These are phyloP conservation scores for Tilletia setariae DNA, from an alignment of 1,284 basidiomycete genomes.

Conservation along the genomic window DNA sequence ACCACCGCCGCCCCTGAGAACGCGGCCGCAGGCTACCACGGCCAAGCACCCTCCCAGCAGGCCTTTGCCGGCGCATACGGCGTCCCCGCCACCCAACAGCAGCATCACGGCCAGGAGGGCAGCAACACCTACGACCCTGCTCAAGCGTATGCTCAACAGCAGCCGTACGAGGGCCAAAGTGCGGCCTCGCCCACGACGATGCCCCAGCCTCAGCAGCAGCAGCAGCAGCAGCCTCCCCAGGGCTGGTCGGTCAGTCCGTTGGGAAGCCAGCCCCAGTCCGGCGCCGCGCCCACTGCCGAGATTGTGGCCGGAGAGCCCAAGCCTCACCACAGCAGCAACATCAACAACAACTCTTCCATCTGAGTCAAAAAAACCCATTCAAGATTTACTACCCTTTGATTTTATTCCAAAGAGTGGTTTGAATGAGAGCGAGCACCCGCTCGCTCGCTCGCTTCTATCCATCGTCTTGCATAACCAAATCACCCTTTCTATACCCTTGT, in stretches of 20 bases:
- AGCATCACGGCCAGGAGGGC: background rate
- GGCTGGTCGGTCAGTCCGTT: slow-evolving; percentile 8
- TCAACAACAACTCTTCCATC: background rate
- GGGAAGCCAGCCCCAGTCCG: background rate
- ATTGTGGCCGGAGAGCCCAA: background rate
- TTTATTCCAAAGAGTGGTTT: background rate
- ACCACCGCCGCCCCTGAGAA: background rate
- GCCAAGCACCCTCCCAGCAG: background rate
- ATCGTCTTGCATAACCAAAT: too few relatives aligned
- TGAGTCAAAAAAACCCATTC: background rate
- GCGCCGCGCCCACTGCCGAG: slow-evolving; percentile 9
- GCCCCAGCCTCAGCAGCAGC: background rate
- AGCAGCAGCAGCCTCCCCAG: background rate
- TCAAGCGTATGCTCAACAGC: slow-evolving; percentile 5
- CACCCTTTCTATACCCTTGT: too few relatives aligned
- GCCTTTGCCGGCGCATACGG: slow-evolving; percentile 10
- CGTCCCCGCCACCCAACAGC: background rate
- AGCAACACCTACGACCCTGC: background rate
- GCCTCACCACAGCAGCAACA: background rate
- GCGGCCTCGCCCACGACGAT: background rate
- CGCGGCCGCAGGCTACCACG: slow-evolving; percentile 1
- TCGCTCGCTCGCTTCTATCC: too few relatives aligned
- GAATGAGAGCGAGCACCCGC: too few relatives aligned
- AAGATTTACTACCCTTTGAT: background rate
- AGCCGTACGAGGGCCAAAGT: background rate